Evolutionary conservation across 148 eudicot species (phyloP).

Genomic region (Fallopia convolvulus): DNA sequence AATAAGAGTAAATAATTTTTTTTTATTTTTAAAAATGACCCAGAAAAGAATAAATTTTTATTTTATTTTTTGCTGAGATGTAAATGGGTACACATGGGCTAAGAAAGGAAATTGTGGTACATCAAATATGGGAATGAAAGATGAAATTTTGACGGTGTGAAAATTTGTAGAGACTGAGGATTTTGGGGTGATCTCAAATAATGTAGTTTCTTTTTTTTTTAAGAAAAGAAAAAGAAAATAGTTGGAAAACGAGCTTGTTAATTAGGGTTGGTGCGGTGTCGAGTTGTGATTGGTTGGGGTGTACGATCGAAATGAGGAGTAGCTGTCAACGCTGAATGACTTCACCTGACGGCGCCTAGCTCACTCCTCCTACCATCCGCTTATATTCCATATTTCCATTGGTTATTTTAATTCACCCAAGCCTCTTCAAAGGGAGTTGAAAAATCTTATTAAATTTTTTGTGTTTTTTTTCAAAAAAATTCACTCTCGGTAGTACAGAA

Average conservation of each 20-base stretch:
- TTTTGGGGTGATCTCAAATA: neutral
- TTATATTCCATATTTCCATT: neutral
- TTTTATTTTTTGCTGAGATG: neutral
- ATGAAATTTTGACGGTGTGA: neutral
- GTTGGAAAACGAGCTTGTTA: neutral
- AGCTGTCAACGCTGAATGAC: neutral
- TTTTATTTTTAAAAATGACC: neutral
- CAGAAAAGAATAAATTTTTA: neutral
- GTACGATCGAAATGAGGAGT: neutral
- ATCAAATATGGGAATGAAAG: neutral
- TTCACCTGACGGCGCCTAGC: constrained; percentile 3
- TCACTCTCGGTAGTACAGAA: no score
- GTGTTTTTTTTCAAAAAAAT: no score
- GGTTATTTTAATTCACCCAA: no score
- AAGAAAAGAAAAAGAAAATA: neutral
- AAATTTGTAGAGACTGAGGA: neutral
- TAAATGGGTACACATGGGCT: neutral
- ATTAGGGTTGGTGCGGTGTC: neutral
- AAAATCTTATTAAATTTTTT: no score
- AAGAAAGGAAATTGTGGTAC: neutral
- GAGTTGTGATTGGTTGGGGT: neutral
- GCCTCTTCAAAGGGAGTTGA: no score
- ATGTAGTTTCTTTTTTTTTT: no score
- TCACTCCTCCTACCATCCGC: neutral
- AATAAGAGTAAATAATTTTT: neutral